phyloP scores from a whole-genome alignment of 73 alveolate genomes.

The Symbiodinium pilosum region DNA sequence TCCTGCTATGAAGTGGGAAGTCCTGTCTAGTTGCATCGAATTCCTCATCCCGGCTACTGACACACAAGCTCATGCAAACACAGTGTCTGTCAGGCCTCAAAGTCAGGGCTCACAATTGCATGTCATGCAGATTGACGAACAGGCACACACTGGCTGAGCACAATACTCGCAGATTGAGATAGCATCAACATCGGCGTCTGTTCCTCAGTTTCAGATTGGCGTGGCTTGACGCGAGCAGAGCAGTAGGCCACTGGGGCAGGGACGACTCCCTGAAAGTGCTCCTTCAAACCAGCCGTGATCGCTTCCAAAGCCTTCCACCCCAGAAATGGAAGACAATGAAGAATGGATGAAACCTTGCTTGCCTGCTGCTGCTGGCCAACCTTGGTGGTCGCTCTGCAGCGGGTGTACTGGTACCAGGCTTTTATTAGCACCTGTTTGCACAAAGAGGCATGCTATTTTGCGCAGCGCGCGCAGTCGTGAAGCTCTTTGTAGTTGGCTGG shows the following conservation, averaged over 20 bases:
- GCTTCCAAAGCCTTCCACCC: slow-evolving; percentile 35
- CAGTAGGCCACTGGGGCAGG: neutral
- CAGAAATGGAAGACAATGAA: neutral
- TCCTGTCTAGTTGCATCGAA: neutral
- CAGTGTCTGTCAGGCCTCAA: neutral
- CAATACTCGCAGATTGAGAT: slow-evolving; percentile 42
- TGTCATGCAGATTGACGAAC: neutral
- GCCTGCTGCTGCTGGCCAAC: slow-evolving; percentile 80
- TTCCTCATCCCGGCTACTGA: neutral
- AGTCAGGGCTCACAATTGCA: neutral
- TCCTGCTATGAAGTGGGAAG: neutral
- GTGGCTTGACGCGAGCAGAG: too few relatives aligned
- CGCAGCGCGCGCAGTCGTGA: too few relatives aligned
- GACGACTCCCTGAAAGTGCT: slow-evolving; percentile 77
- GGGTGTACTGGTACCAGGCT: too few relatives aligned
- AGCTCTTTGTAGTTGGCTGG: too few relatives aligned
- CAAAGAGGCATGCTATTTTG: too few relatives aligned
- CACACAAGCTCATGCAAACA: neutral
- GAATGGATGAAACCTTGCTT: neutral
- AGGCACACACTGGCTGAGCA: neutral
- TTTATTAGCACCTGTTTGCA: too few relatives aligned
- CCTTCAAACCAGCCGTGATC: slow-evolving; percentile 43
- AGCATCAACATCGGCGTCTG: slow-evolving; percentile 50
- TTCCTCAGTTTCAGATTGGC: slow-evolving; percentile 6
- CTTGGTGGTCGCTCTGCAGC: neutral